Evolutionary conservation across 2,329 filamentous ascomycete species (phyloP), one percentile per base, ranked within the genome.

Genomic region (Knoxdaviesia capensis): DNA sequence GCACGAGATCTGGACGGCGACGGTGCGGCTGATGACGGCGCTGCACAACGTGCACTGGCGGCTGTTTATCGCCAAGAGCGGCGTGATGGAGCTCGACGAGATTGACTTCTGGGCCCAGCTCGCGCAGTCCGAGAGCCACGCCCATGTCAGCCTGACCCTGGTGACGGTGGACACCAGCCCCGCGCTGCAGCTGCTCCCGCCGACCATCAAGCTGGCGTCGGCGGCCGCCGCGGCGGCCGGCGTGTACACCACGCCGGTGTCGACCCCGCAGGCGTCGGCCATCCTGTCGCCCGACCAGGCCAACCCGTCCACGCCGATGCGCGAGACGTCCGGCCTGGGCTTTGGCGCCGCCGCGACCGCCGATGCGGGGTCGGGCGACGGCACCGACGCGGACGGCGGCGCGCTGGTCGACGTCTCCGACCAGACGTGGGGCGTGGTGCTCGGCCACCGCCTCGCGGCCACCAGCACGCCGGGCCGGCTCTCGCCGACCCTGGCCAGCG

Each of bases 1-100:
- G 1, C 67, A 70, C 39, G 81, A 87, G 51, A 80, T 90, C 3
- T 88, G 83, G 81, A 70, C 76, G 43, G 80, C 76, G 1, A 88
- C 83, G 0, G 62, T 79, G 31, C 77, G 79, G n/a, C 69, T 88
- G 32, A 72, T 86, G 33, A n/a, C n/a, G n/a, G 71, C 76, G 1
- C 64, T 66, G 10, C 74, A 77, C 56, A 78, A 75, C 50, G 74
- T 87, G 0, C 74, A 78, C 44, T 88, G 83, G 81, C 75, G 82
- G 10, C 62, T 90, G 7, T 75, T 85, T 46, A 69, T 92, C 45
- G 75, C 79, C 33, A 81, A 81, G 55, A 75, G 72, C 39, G 77
- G 78, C 3, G 60, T 69, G 3, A 80, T 85, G 69, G 73, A 79
- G 30, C 62, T 66, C 31, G 66, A 72, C 6, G 81, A 87, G 55